Percentiles rank a stretch among this genome's conserved stretches.
Evolutionary conservation across 2,329 filamentous ascomycete genomes (phyloP).

Genomic region (Neophaeococcomyces mojaviensis): DNA sequence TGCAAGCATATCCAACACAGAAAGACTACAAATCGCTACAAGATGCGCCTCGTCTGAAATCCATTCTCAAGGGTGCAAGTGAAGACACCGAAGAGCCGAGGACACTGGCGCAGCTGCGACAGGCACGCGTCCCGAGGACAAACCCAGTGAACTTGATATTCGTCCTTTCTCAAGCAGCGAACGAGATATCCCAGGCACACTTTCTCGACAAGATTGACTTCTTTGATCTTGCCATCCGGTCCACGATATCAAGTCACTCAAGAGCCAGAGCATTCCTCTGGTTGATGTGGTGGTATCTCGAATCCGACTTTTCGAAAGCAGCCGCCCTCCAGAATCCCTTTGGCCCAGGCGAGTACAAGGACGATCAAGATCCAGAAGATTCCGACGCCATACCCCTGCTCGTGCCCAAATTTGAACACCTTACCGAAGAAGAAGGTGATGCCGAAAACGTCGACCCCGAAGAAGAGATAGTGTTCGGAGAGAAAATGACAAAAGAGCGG

Average conservation of each 20-base stretch:
- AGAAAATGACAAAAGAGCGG: slow-evolving; percentile 41
- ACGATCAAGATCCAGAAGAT: slow-evolving; percentile 24
- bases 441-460: slow-evolving; percentile 44
- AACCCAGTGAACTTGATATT: slow-evolving; percentile 98
- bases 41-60: slow-evolving; percentile 91
- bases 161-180: slow-evolving; percentile 79
- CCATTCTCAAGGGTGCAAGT: slow-evolving; percentile 91
- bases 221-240: slow-evolving; percentile 92
- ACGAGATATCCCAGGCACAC: slow-evolving; percentile 86
- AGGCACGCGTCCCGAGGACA: slow-evolving; percentile 62
- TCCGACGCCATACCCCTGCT: slow-evolving; percentile 40
- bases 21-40: slow-evolving; percentile 97
- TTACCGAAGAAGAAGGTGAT: slow-evolving; percentile 44
- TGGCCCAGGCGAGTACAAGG: slow-evolving; percentile 44
- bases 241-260: slow-evolving; percentile 70
- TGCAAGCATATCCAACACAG: slow-evolving; percentile 89
- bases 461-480: slow-evolving; percentile 42
- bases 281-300: slow-evolving; percentile 99
- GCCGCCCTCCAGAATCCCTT: slow-evolving; percentile 88
- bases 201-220: slow-evolving; percentile 82
- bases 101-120: slow-evolving; percentile 74
- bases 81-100: slow-evolving; percentile 83
- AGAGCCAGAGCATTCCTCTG: slow-evolving; percentile 85
- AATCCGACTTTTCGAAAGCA: slow-evolving; percentile 86
- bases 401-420: slow-evolving; percentile 39